Base-by-base conservation (phyloP, 805 yeast species). In the Metschnikowia hibisci region DNA sequence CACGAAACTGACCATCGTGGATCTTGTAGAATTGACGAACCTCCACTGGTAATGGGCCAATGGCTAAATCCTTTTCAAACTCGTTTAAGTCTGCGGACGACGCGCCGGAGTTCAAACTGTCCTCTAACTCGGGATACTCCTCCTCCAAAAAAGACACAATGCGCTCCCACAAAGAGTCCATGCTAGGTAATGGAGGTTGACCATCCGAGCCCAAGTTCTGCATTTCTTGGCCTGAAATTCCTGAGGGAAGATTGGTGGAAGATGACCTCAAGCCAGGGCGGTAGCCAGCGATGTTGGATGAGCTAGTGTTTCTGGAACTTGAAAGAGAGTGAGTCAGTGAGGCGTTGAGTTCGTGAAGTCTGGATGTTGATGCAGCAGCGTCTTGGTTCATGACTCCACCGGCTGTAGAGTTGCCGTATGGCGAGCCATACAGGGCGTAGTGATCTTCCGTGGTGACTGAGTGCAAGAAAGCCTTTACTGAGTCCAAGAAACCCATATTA, bases 391-490 rank as follows among this genome's bases (percentile, higher is more conserved):
- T 45, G 31, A 43, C 37, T 32, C 57, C 53, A 13, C 54, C 54
- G 9, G 54, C 55, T 11, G 45, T 40, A 27, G 52, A 42, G 36
- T 52, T 47, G 23, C 41, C 47, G 42, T 54, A 54, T 4, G 57
- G 57, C 14, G 52, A 65, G 10, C 71, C 79, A 46, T 73, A 78
- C 32, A 76, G 71, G 16, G 83, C 83, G 55, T 78, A 78, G 54
- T 78, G 82, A 50, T 78, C 83, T 6, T 72, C 74, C 3, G 83
- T 78, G 6, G 82, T 77, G 32, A 78, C 69, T 22, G 80, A 74
- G 53, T 78, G 72, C 32, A 64, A 55, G 46, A 68, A 67, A 5
- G 56, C 67, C 64, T 56, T 70, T 57, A 50, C 64, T 37, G 63
- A 61, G 48, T 68, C 71, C 40, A 68, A 47, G 22, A 68, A 47